Evolutionary conservation across 2,329 filamentous ascomycete genomes (phyloP).

Genomic region (Grosmannia serpens): DNA sequence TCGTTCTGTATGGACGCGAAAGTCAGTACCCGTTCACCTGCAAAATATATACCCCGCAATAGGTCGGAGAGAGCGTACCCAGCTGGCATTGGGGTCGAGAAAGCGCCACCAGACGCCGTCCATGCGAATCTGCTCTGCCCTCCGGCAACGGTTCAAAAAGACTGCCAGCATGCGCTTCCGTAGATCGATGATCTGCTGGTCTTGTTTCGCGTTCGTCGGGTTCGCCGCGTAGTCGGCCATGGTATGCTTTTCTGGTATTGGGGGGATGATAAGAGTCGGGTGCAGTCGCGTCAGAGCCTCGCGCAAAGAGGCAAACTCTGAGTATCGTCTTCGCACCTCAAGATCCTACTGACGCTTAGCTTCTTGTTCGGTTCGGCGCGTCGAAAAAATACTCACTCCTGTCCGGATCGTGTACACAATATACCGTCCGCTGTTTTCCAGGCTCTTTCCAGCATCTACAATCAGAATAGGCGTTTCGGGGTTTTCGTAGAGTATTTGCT

Average conservation of each 20-base stretch:
- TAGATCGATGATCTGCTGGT: slow-evolving; percentile 90
- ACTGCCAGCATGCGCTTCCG: slow-evolving; percentile 95
- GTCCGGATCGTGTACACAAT: slow-evolving; percentile 97
- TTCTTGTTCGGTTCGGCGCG: not conserved
- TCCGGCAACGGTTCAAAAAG: slow-evolving; percentile 84
- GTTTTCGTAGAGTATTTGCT: slow-evolving; percentile 95
- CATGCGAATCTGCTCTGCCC: slow-evolving; percentile 82
- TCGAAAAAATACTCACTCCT: slow-evolving; percentile 46
- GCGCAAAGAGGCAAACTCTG: slow-evolving; percentile 86
- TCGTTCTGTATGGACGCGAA: slow-evolving; percentile 55
- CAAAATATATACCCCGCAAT: not conserved
- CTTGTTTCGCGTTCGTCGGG: slow-evolving; percentile 95
- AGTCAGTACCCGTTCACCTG: slow-evolving; percentile 11
- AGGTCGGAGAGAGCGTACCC: slow-evolving; percentile 46
- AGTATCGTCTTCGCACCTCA: slow-evolving; percentile 89
- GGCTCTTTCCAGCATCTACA: slow-evolving; percentile 88
- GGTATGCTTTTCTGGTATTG: slow-evolving; percentile 96
- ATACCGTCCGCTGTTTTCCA: slow-evolving; percentile 81
- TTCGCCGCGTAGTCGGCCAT: slow-evolving; percentile 98
- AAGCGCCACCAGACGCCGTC: slow-evolving; percentile 98
- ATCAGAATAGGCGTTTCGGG: slow-evolving; percentile 84
- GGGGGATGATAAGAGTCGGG: slow-evolving; percentile 88
- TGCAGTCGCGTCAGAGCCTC: slow-evolving; percentile 84
- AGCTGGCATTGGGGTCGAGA: slow-evolving; percentile 94
- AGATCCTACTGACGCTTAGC: slow-evolving; percentile 53